Evolutionary conservation across 306 rosid species (phyloP).

Genomic region (Senna tora): DNA sequence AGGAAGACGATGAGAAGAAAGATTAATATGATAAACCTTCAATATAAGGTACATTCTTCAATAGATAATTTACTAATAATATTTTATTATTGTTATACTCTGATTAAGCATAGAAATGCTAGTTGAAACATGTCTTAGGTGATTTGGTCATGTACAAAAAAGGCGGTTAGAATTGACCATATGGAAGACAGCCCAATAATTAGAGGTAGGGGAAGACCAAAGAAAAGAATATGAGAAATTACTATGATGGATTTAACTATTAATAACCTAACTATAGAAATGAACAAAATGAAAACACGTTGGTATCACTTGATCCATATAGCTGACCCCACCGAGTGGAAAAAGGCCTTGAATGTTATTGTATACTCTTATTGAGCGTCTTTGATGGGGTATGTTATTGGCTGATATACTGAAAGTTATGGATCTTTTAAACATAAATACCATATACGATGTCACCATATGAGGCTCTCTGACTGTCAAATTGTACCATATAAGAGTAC

Average conservation of each 20-base stretch:
- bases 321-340: no score
- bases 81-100: not conserved
- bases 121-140: no score
- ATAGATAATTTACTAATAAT: constrained; percentile 5
- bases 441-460: constrained; percentile 8
- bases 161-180: no score
- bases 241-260: no score
- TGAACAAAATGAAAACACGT: no score
- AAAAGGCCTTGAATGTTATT: no score
- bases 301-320: no score
- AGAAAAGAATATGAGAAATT: no score
- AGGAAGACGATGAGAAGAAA: constrained; percentile 72
- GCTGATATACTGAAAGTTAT: not conserved
- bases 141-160: no score
- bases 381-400: not conserved
- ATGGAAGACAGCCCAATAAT: no score
- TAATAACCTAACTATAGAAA: no score
- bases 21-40: constrained; percentile 75
- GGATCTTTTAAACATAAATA: not conserved
- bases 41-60: constrained; percentile 62
- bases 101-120: constrained; percentile 11
- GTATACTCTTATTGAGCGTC: not conserved
- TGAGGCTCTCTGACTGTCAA: not conserved
- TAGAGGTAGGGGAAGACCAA: no score
- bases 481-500: not conserved